Percentiles rank a stretch among this genome's conserved stretches.
Evolutionary conservation across 2,329 filamentous ascomycete species (phyloP).

Genomic region (Alternaria hordeiaustralica): DNA sequence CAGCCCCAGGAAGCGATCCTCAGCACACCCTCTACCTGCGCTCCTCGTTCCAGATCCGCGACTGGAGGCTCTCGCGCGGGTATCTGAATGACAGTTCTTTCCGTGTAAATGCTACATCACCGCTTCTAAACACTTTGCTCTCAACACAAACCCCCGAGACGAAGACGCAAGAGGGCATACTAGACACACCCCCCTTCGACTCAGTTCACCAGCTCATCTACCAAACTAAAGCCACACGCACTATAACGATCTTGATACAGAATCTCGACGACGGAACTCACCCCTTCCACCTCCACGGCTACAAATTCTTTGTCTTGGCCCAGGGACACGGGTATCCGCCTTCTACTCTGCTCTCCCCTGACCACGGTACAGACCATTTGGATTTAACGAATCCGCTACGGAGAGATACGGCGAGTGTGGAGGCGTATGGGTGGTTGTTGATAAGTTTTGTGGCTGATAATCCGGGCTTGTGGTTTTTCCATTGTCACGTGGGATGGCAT

Average conservation of each 20-base stretch:
- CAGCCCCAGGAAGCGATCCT: conserved; percentile 57
- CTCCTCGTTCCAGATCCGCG: conserved; percentile 66
- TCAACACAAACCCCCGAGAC: conserved; percentile 54
- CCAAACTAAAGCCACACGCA: conserved; percentile 41
- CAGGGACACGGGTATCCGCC: conserved; percentile 45
- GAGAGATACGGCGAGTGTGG: conserved; percentile 71
- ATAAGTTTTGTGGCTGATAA: conserved; percentile 67
- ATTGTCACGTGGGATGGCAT: conserved; percentile 77
- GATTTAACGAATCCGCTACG: conserved; percentile 58
- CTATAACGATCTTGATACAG: conserved; percentile 43
- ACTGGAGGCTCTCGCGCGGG: conserved; percentile 64
- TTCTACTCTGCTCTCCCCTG: conserved; percentile 64
- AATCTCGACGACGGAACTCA: conserved; percentile 38
- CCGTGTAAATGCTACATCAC: conserved; percentile 56
- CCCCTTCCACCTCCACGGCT: conserved; percentile 52
- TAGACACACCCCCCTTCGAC: conserved; percentile 18
- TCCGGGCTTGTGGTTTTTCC: conserved; percentile 66
- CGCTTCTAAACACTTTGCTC: conserved; percentile 60
- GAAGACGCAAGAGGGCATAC: neutral
- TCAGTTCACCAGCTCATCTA: conserved; percentile 40
- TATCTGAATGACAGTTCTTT: conserved; percentile 65
- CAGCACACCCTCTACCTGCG: conserved; percentile 59
- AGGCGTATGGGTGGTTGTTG: conserved; percentile 71
- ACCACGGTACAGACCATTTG: conserved; percentile 28
- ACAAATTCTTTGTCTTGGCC: conserved; percentile 33